phyloP scores from a whole-genome alignment of 2,329 filamentous ascomycete genomes.

The Balansia obtecta region DNA sequence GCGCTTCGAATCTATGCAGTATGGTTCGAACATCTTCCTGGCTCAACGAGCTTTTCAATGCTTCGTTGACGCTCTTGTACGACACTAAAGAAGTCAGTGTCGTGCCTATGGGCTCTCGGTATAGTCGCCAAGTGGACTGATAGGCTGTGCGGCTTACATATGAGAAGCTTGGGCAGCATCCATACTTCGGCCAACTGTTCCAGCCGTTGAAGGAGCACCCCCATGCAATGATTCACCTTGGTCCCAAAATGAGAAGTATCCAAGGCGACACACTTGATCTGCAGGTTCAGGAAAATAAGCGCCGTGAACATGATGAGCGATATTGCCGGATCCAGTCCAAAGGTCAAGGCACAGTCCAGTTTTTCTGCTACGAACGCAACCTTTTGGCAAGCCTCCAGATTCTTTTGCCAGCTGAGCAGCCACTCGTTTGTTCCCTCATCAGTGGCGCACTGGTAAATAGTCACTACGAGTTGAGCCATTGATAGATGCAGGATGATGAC shows the following conservation, averaged over 20 bases:
- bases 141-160: conserved; percentile 6
- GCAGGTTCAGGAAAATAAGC: conserved; percentile 8
- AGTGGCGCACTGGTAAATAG: conserved; percentile 4
- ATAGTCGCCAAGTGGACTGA: background rate
- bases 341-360: conserved; percentile 5
- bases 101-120: background rate
- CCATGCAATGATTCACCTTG: conserved; percentile 4
- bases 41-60: conserved; percentile 3
- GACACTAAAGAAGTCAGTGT: conserved; percentile 4
- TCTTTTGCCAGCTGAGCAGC: conserved; percentile 8
- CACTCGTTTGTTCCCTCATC: conserved; percentile 4
- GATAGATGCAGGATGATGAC: conserved; percentile 8
- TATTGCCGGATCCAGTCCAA: conserved; percentile 7
- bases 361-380: conserved; percentile 6
- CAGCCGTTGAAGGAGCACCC: conserved; percentile 5
- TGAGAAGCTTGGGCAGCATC: conserved; percentile 8
- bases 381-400: conserved; percentile 8
- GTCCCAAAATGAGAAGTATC: background rate
- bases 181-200: conserved; percentile 9
- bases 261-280: conserved; percentile 1
- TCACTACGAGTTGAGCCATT: conserved; percentile 8
- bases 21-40: conserved; percentile 6
- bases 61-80: conserved; percentile 6
- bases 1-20: conserved; percentile 8
- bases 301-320: conserved; percentile 7